phyloP scores from a whole-genome alignment of 768 basidiomycete genomes.

The Pisolithus tinctorius region DNA sequence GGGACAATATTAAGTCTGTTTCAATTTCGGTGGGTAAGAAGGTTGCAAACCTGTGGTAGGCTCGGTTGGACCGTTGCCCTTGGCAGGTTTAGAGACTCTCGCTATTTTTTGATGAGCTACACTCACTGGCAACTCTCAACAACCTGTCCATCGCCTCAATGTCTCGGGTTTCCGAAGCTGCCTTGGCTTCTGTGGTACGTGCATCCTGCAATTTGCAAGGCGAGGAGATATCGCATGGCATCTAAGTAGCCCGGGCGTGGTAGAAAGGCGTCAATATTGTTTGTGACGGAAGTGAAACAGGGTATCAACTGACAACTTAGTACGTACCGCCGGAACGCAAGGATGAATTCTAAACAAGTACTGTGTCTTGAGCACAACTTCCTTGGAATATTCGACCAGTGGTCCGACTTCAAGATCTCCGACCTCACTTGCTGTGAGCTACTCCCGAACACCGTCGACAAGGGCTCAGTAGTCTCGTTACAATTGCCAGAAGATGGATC shows the following conservation, averaged over 20 bases:
- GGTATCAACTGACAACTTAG: too few species aligned
- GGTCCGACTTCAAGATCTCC: conserved; percentile 41
- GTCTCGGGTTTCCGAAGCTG: conserved; percentile 49
- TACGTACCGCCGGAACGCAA: too few species aligned
- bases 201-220: background rate
- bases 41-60: conserved; percentile 21
- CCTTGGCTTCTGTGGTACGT: conserved; percentile 11
- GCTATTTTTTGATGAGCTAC: background rate
- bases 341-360: background rate
- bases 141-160: conserved; percentile 52
- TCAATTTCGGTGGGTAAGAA: background rate
- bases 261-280: background rate
- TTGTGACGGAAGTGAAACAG: too few species aligned
- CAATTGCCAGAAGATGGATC: conserved; percentile 14
- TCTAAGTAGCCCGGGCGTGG: background rate
- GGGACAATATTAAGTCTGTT: conserved; percentile 6
- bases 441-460: conserved; percentile 9
- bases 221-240: background rate
- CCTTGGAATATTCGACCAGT: conserved; percentile 50
- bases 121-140: conserved; percentile 52
- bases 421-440: conserved; percentile 35
- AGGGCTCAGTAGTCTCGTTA: conserved; percentile 15
- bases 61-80: conserved; percentile 47
- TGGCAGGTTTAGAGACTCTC: background rate
- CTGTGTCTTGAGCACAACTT: conserved; percentile 35